Evolutionary conservation across 1,284 basidiomycete species (phyloP).

Genomic region (Paramarasmius palmivorus): DNA sequence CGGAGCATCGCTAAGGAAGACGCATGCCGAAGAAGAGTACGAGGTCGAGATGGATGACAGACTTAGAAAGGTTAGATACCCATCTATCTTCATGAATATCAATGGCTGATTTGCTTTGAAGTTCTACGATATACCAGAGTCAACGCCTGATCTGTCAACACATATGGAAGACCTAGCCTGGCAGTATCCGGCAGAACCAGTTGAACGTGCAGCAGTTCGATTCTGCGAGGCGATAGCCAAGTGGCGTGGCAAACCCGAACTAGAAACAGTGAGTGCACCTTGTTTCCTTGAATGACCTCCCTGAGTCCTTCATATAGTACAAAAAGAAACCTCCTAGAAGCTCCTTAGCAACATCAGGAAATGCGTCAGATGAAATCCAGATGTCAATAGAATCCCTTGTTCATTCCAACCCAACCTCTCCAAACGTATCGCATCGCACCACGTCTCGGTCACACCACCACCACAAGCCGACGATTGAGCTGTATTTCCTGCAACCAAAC

Average conservation of each 20-base stretch:
- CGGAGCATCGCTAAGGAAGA: conserved; percentile 17
- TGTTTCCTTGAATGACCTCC: background rate
- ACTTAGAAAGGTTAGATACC: conserved; percentile 51
- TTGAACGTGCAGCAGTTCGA: conserved; percentile 72
- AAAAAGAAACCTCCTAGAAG: conserved; percentile 13
- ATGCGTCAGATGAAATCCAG: background rate
- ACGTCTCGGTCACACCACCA: background rate
- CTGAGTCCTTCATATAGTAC: conserved; percentile 2
- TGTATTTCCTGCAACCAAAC: conserved; percentile 1
- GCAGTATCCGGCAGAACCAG: conserved; percentile 78
- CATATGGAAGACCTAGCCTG: conserved; percentile 80
- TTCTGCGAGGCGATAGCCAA: conserved; percentile 78
- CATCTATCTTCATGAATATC: conserved; percentile 2
- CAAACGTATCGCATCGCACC: background rate
- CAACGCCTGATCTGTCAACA: conserved; percentile 70
- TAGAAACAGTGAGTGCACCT: conserved; percentile 61
- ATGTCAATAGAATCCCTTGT: conserved; percentile 4
- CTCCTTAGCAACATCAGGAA: background rate
- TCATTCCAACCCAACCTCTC: conserved; percentile 1
- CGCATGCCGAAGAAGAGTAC: conserved; percentile 47
- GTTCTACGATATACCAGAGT: conserved; percentile 73
- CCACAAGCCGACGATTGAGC: conserved; percentile 1
- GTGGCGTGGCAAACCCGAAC: conserved; percentile 80
- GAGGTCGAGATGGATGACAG: conserved; percentile 66
- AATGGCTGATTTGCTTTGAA: conserved; percentile 27